A percentile compares a stretch with the other conserved stretches of the same genome.
phyloP scores from a whole-genome alignment of 208 protist species.

The Balamuthia mandrillaris region DNA sequence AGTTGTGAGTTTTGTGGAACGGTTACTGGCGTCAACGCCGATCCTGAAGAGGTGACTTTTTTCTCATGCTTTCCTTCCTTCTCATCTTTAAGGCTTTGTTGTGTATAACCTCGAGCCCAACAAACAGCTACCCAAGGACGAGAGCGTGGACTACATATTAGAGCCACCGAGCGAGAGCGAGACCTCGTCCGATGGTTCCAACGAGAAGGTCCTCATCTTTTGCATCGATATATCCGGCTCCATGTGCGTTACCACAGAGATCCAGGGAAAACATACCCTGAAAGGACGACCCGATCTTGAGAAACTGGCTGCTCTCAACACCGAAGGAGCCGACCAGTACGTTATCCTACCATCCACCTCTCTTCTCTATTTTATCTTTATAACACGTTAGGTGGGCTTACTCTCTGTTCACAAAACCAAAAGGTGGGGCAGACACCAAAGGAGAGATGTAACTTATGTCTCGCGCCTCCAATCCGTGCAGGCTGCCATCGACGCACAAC shows the following conservation, averaged over 20 bases:
- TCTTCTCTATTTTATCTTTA: too few species aligned
- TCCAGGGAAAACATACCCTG: conserved; percentile 21
- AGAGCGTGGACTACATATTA: conserved; percentile 24
- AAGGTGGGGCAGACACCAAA: neutral
- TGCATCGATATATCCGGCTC: conserved; percentile 18
- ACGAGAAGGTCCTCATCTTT: conserved; percentile 19
- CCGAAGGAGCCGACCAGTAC: conserved; percentile 1
- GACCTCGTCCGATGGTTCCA: neutral
- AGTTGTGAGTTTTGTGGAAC: neutral
- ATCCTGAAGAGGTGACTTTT: neutral
- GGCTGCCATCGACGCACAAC: conserved; percentile 39
- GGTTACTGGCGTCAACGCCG: neutral
- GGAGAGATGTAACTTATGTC: conserved; percentile 40
- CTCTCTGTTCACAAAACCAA: too few species aligned
- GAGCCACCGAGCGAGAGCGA: neutral
- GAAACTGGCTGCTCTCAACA: neutral
- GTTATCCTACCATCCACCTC: too few species aligned
- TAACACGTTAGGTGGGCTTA: too few species aligned
- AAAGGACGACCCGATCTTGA: neutral
- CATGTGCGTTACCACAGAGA: conserved; percentile 36
- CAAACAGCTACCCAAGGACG: neutral
- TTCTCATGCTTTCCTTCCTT: neutral
- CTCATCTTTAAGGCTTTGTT: neutral
- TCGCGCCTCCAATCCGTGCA: conserved; percentile 36
- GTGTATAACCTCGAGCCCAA: neutral